Conservation (phyloP, 306 rosid species). For the Cucurbita moschata region DNA sequence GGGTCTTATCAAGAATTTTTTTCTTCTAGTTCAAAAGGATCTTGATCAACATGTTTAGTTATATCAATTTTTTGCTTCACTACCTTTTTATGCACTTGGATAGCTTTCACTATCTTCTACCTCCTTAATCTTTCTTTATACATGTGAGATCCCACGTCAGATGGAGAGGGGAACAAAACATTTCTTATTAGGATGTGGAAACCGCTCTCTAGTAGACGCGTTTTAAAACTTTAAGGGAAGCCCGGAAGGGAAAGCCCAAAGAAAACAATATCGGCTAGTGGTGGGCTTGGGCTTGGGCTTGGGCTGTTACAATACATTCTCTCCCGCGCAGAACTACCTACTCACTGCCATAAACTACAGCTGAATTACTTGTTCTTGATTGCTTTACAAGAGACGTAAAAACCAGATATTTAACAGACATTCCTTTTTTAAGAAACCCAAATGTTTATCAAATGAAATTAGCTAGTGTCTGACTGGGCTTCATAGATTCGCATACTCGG, state of each 20-base stretch:
- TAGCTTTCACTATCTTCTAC: neutral
- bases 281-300: no score
- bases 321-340: no score
- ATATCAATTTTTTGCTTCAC: neutral
- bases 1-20: neutral
- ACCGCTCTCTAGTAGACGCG: no score
- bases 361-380: neutral
- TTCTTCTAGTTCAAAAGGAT: neutral
- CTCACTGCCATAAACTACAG: no score
- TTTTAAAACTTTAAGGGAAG: no score
- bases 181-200: no score
- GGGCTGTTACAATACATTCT: no score
- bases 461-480: neutral
- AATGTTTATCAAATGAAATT: neutral
- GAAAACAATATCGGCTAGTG: no score
- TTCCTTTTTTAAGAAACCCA: neutral
- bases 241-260: no score
- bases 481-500: constrained; percentile 10
- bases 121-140: neutral
- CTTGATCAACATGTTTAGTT: neutral
- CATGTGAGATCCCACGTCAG: neutral
- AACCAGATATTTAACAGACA: neutral
- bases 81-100: neutral
- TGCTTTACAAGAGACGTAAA: neutral
- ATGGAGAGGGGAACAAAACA: no score